phyloP scores from a whole-genome alignment of 805 yeast species.

The Yarrowia sp. region DNA sequence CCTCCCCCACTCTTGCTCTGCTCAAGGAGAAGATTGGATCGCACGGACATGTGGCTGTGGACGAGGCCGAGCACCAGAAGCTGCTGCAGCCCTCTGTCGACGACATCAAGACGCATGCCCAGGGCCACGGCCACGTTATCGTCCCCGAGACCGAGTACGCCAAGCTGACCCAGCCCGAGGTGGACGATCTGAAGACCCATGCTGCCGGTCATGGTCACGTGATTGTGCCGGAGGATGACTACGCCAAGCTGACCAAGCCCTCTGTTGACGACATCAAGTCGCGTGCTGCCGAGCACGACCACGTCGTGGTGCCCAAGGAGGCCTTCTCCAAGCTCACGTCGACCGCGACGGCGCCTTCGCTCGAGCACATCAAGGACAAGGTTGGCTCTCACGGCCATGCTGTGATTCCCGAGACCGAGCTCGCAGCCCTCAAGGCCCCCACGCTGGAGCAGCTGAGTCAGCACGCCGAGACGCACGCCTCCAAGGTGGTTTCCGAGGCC shows the following conservation, averaged over 20 bases:
- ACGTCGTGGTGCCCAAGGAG: conserved; percentile 10
- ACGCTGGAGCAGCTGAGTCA: conserved; percentile 32
- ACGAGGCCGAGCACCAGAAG: neutral
- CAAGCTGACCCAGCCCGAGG: conserved; percentile 30
- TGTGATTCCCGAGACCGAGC: neutral
- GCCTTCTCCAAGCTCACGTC: conserved; percentile 32
- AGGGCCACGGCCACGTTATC: neutral
- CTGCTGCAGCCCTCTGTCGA: neutral
- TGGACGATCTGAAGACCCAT: conserved; percentile 32
- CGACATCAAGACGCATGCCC: neutral
- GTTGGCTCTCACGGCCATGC: neutral
- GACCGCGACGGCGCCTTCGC: conserved; percentile 32
- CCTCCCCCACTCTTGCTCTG: neutral
- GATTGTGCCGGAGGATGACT: neutral
- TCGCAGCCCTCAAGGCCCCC: conserved; percentile 27
- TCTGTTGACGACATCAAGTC: neutral
- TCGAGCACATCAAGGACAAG: conserved; percentile 32
- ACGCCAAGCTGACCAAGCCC: neutral
- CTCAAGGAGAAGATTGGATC: neutral
- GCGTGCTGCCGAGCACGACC: neutral
- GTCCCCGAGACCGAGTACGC: neutral
- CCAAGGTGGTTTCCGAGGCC: neutral
- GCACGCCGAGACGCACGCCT: conserved; percentile 30
- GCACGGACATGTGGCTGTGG: neutral
- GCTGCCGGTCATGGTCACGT: conserved; percentile 30